These are phyloP conservation scores for Ogataea zsoltii DNA, from an alignment of 805 yeast species.

Conservation along the genomic window DNA sequence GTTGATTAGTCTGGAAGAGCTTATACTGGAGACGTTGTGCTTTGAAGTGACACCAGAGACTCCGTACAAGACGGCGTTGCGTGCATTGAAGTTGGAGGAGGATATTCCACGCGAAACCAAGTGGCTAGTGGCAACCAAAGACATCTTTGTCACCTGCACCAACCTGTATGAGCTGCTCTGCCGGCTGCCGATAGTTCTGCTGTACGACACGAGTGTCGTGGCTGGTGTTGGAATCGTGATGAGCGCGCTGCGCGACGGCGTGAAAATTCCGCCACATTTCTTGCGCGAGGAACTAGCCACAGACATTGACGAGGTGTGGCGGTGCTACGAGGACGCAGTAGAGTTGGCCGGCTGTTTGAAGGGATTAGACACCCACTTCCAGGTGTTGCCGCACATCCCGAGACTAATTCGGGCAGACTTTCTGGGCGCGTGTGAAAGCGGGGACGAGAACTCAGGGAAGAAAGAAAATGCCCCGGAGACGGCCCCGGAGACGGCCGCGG, in stretches of 20 bases:
- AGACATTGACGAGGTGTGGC: slow-evolving; percentile 21
- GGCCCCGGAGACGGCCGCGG: too few relatives aligned
- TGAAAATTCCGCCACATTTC: slow-evolving; percentile 18
- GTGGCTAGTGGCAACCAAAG: slow-evolving; percentile 20
- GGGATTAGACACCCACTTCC: slow-evolving; percentile 25
- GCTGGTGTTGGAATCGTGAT: slow-evolving; percentile 28
- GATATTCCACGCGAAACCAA: slow-evolving; percentile 15
- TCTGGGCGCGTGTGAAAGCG: slow-evolving; percentile 1
- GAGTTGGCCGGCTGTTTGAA: slow-evolving; percentile 21
- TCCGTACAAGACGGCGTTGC: slow-evolving; percentile 38
- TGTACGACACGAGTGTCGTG: slow-evolving; percentile 25
- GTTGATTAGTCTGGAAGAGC: slow-evolving; percentile 46
- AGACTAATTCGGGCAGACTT: slow-evolving; percentile 19
- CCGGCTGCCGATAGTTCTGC: slow-evolving; percentile 31
- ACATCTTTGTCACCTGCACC: slow-evolving; percentile 26
- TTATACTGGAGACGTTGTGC: slow-evolving; percentile 44
- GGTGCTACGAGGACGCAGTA: slow-evolving; percentile 26
- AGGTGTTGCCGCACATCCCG: slow-evolving; percentile 27
- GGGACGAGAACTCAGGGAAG: too few relatives aligned
- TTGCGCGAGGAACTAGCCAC: slow-evolving; percentile 18
- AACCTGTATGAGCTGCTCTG: slow-evolving; percentile 30
- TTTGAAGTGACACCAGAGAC: slow-evolving; percentile 47
- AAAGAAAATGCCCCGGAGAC: too few relatives aligned
- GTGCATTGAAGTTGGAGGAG: slow-evolving; percentile 24
- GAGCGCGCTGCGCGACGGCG: slow-evolving; percentile 22